phyloP scores from a whole-genome alignment of 2,329 filamentous ascomycete genomes.

The Purpureocillium takamizusanense region DNA sequence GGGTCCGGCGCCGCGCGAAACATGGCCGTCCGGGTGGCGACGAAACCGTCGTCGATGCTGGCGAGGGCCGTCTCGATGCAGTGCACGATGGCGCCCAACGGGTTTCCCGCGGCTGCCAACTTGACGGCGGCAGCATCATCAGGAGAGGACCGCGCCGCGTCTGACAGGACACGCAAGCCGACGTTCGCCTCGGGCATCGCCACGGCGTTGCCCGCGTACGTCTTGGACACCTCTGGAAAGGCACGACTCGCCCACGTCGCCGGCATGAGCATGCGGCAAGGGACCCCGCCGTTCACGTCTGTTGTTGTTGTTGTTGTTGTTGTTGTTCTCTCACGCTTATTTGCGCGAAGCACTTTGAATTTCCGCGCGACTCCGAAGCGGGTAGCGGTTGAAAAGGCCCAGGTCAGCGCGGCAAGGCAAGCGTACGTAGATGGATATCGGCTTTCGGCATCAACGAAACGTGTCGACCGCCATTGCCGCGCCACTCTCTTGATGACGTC shows the following conservation, averaged over 20 bases:
- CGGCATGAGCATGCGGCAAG: slow-evolving; percentile 26
- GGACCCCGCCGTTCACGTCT: background rate
- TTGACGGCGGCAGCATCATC: background rate
- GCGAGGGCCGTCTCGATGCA: slow-evolving; percentile 15
- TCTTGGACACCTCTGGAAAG: slow-evolving; percentile 16
- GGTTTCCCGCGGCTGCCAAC: background rate
- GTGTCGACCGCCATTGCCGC: slow-evolving; percentile 2
- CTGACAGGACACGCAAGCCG: slow-evolving; percentile 12
- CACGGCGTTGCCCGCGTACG: slow-evolving; percentile 33
- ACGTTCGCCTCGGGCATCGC: slow-evolving; percentile 25
- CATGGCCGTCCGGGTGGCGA: slow-evolving; percentile 26
- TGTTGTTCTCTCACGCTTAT: background rate
- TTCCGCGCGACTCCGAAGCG: slow-evolving; percentile 11
- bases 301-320: too few relatives aligned
- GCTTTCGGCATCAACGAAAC: background rate
- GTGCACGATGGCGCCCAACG: slow-evolving; percentile 19
- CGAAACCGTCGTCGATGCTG: slow-evolving; percentile 29
- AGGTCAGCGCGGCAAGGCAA: slow-evolving; percentile 28
- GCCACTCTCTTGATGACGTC: slow-evolving; percentile 19
- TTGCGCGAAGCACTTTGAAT: slow-evolving; percentile 1
- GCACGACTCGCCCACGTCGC: slow-evolving; percentile 31
- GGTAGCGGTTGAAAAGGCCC: slow-evolving; percentile 28
- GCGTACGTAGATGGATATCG: slow-evolving; percentile 23
- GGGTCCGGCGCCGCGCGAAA: slow-evolving; percentile 27
- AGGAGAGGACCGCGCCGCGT: slow-evolving; percentile 11